phyloP scores from a whole-genome alignment of 139 green algal genomes.

The Astrephomene gubernaculifera region DNA sequence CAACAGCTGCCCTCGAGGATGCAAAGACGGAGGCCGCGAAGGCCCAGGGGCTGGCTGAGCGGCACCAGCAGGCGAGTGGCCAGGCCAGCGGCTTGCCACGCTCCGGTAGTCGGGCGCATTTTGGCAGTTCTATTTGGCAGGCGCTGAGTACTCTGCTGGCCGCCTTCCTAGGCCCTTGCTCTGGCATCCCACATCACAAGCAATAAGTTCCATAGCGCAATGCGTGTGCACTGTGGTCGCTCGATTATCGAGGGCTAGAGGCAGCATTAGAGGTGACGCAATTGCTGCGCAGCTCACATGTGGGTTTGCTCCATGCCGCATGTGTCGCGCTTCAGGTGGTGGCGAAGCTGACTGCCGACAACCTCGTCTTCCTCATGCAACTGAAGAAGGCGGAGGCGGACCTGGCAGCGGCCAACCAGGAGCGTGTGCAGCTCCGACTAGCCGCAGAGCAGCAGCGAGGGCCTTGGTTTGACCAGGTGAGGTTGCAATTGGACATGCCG shows the following conservation, averaged over 20 bases:
- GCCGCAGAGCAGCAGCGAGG: slow-evolving; percentile 66
- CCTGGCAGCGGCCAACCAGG: slow-evolving; percentile 49
- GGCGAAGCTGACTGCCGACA: slow-evolving; percentile 73
- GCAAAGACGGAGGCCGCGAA: slow-evolving; percentile 48
- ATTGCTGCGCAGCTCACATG: too few species aligned
- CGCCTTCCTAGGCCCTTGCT: too few species aligned
- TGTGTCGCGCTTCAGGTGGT: slow-evolving; percentile 64
- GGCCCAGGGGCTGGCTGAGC: slow-evolving; percentile 37
- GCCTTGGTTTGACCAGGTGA: slow-evolving; percentile 70
- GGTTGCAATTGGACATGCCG: slow-evolving; percentile 21
- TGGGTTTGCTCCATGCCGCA: too few species aligned
- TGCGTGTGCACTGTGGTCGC: too few species aligned
- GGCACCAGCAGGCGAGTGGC: slow-evolving; percentile 55
- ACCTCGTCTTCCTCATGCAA: slow-evolving; percentile 73
- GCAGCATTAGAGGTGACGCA: too few species aligned
- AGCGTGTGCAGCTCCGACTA: slow-evolving; percentile 42
- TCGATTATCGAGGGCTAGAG: too few species aligned
- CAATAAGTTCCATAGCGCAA: too few species aligned
- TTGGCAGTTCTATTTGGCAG: too few species aligned
- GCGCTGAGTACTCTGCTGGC: too few species aligned
- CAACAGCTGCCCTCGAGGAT: slow-evolving; percentile 36
- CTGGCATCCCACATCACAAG: too few species aligned
- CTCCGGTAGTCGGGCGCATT: too few species aligned
- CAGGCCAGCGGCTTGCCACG: too few species aligned
- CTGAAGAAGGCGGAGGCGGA: slow-evolving; percentile 65